These are phyloP conservation scores for Pythium sp. DNA, from an alignment of 352 stramenopile genomes.

Conservation along the genomic window DNA sequence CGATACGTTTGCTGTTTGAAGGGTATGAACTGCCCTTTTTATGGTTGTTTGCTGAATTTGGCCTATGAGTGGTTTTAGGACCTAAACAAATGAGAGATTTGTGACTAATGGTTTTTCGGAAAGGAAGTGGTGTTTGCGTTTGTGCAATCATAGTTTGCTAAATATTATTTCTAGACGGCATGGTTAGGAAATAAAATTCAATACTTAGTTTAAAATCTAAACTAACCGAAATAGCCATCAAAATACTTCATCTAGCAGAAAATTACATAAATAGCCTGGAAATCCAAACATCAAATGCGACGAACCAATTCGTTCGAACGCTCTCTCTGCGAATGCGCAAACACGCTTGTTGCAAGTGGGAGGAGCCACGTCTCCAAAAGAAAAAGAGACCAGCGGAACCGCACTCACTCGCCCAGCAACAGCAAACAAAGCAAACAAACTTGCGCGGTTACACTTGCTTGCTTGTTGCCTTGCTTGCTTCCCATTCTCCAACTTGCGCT, in stretches of 20 bases:
- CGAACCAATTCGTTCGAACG: neutral
- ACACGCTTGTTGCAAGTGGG: neutral
- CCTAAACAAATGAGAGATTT: too few relatives aligned
- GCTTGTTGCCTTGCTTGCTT: neutral
- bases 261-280: neutral
- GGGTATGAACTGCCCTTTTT: too few relatives aligned
- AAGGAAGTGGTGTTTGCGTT: neutral
- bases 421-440: neutral
- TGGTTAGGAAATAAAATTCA: neutral
- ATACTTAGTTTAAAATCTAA: neutral
- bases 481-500: constrained; percentile 17
- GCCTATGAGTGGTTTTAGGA: too few relatives aligned
- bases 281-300: constrained; percentile 1
- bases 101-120: too few relatives aligned
- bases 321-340: neutral
- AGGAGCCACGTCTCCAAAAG: neutral
- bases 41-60: too few relatives aligned
- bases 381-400: constrained; percentile 6
- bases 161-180: neutral
- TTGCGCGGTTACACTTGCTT: neutral
- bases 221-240: neutral
- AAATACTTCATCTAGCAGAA: neutral
- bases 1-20: too few relatives aligned
- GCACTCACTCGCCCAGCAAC: neutral
- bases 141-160: neutral